Percentiles rank a stretch among this genome's conserved stretches.
These are phyloP conservation scores for Dissophora globulifera DNA, from an alignment of 192 early-diverging fungal genomes.

Conservation along the genomic window DNA sequence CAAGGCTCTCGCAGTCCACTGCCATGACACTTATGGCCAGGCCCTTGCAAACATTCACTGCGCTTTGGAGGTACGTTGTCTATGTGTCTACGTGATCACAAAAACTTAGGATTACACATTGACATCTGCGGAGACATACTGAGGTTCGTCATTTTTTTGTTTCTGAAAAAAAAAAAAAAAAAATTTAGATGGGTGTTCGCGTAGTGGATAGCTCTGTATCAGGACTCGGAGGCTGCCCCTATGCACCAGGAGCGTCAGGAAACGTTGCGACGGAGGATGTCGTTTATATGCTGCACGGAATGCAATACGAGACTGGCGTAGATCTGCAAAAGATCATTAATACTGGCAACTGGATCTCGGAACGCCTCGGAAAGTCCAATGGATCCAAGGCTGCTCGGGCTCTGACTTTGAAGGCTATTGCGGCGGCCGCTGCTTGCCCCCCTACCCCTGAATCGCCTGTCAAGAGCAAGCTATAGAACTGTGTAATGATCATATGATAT, in stretches of 20 bases:
- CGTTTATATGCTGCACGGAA: constrained; percentile 89
- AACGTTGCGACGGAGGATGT: constrained; percentile 98
- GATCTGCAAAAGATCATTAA: constrained; percentile 76
- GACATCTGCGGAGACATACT: too few relatives aligned
- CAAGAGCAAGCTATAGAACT: constrained; percentile 32
- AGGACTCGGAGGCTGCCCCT: constrained; percentile 94
- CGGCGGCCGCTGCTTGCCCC: constrained; percentile 40
- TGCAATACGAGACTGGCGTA: constrained; percentile 85
- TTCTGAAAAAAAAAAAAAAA: too few relatives aligned
- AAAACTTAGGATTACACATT: neutral
- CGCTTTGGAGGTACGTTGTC: constrained; percentile 70
- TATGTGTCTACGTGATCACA: too few relatives aligned
- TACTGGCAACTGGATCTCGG: constrained; percentile 91
- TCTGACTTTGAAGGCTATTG: constrained; percentile 45
- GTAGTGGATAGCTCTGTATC: constrained; percentile 94
- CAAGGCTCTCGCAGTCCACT: constrained; percentile 87
- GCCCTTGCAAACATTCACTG: constrained; percentile 92
- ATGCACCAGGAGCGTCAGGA: constrained; percentile 94
- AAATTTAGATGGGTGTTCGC: constrained; percentile 89
- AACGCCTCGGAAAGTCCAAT: constrained; percentile 76
- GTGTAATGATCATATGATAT: too few relatives aligned
- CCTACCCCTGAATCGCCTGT: constrained; percentile 33
- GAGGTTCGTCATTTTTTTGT: too few relatives aligned
- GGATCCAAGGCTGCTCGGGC: constrained; percentile 66
- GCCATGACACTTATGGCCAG: constrained; percentile 98